These are phyloP conservation scores for Talaromyces nanjingensis DNA, from an alignment of 495 filamentous ascomycete species.

Conservation along the genomic window DNA sequence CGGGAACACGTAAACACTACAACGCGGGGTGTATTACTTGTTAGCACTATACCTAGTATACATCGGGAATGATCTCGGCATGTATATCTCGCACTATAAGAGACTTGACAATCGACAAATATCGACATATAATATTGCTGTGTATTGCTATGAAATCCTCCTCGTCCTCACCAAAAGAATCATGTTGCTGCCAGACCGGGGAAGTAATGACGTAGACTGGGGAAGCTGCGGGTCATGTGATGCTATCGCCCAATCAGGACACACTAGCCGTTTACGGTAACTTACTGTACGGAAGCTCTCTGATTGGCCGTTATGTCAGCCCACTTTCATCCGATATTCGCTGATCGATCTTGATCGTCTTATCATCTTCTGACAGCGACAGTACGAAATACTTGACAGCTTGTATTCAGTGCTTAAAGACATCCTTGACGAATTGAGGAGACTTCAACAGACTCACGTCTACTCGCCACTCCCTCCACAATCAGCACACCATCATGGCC, in stretches of 20 bases:
- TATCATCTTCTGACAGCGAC: background rate
- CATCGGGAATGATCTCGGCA: background rate
- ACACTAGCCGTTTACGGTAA: background rate
- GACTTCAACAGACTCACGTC: no score
- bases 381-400: background rate
- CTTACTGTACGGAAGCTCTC: background rate
- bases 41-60: background rate
- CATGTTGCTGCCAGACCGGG: no score
- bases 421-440: background rate
- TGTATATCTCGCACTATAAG: background rate
- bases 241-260: background rate
- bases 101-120: background rate
- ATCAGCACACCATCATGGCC: conserved; percentile 25
- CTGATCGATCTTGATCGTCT: background rate
- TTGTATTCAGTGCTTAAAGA: background rate
- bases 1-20: background rate
- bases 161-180: no score
- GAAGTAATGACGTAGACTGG: conserved; percentile 1
- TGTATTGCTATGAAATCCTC: background rate
- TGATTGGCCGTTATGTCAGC: background rate
- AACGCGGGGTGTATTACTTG: background rate
- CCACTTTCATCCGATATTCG: background rate
- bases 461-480: no score
- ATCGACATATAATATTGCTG: no score
- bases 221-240: conserved; percentile 1